Conservation (phyloP, 768 basidiomycete species). For the Chalciporus sphaerocephalus region DNA sequence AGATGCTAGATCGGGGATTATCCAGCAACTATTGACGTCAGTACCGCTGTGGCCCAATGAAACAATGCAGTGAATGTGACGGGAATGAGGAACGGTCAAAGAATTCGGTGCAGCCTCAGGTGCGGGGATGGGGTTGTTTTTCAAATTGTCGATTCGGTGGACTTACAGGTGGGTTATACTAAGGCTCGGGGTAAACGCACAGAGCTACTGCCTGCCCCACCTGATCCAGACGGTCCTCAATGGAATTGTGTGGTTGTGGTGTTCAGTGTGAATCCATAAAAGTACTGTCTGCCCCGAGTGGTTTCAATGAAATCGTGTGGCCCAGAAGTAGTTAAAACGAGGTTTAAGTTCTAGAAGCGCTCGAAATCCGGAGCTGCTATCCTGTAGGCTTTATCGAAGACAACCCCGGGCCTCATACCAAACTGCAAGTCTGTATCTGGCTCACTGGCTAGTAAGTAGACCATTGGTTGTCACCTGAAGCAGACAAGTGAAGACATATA, state of each 20-base stretch:
- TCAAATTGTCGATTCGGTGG: not conserved
- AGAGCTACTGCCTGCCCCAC: conserved; percentile 5
- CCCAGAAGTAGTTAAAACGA: conserved; percentile 12
- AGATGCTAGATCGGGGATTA: conserved; percentile 20
- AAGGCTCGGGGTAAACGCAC: not conserved
- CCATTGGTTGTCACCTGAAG: too few species aligned
- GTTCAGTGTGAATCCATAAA: too few species aligned
- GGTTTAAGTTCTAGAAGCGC: conserved; percentile 2
- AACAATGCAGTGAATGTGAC: not conserved
- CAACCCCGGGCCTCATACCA: too few species aligned
- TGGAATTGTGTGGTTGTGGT: too few species aligned
- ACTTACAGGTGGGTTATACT: conserved; percentile 11
- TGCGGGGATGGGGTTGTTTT: conserved; percentile 3
- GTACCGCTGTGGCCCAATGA: conserved; percentile 6
- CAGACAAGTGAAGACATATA: too few species aligned
- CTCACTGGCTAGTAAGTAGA: too few species aligned
- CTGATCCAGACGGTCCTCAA: conserved; percentile 17
- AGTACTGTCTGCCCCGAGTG: too few species aligned
- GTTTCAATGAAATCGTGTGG: conserved; percentile 14
- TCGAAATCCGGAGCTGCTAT: too few species aligned
- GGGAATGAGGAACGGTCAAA: not conserved
- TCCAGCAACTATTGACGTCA: conserved; percentile 6
- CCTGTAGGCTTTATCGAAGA: too few species aligned
- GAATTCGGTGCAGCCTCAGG: not conserved
- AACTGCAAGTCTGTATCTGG: too few species aligned